Conservation (phyloP, 768 basidiomycete genomes). For the Crucibulum laeve region DNA sequence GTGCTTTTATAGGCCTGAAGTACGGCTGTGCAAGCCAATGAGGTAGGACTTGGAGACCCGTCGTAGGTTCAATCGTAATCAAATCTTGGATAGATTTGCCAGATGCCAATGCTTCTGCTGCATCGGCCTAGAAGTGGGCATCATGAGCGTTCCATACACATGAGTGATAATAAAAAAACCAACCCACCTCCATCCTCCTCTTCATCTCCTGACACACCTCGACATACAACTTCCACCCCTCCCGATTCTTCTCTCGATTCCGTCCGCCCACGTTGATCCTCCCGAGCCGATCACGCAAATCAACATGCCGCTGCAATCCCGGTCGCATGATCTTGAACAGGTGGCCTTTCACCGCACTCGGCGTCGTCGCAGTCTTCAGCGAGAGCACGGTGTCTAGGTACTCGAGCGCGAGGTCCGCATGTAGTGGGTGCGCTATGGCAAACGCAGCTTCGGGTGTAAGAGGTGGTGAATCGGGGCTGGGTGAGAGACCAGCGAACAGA, state of each 20-base stretch:
- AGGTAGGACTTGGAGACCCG: conserved; percentile 32
- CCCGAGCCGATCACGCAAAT: conserved; percentile 73
- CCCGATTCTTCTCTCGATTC: conserved; percentile 13
- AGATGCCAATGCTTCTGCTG: conserved; percentile 25
- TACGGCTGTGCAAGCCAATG: conserved; percentile 62
- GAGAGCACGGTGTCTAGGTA: conserved; percentile 78
- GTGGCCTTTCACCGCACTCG: conserved; percentile 85
- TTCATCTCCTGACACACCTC: conserved; percentile 59
- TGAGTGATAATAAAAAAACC: not conserved
- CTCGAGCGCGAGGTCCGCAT: conserved; percentile 71
- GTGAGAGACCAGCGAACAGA: conserved; percentile 47
- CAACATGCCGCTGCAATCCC: conserved; percentile 58
- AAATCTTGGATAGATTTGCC: conserved; percentile 22
- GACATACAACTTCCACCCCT: conserved; percentile 39
- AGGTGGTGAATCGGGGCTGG: conserved; percentile 5
- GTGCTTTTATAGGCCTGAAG: too few species aligned
- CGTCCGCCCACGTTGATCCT: conserved; percentile 24
- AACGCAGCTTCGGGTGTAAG: conserved; percentile 23
- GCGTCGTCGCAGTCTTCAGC: conserved; percentile 65
- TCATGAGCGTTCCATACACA: not conserved
- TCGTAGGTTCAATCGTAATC: conserved; percentile 25
- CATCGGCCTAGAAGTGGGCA: conserved; percentile 39
- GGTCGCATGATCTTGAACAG: conserved; percentile 90
- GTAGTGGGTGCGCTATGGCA: conserved; percentile 48
- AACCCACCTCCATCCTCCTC: conserved; percentile 39